phyloP scores from a whole-genome alignment of 2,329 filamentous ascomycete species.

The Nemania sp. region DNA sequence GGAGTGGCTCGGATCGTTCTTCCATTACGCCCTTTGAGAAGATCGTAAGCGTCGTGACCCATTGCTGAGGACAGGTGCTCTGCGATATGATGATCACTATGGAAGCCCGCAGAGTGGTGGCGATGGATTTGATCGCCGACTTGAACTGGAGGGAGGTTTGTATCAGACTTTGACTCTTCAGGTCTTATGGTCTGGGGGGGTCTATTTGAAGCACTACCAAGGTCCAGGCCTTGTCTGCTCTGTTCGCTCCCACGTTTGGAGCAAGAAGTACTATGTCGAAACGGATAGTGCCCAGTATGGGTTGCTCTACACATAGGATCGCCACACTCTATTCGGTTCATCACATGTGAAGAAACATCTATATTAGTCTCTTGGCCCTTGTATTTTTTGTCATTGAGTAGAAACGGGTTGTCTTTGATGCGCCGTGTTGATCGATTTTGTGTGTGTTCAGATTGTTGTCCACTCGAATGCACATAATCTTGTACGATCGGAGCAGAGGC shows the following conservation, averaged over 20 bases:
- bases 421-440: slow-evolving; percentile 9
- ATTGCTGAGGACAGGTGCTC: slow-evolving; percentile 40
- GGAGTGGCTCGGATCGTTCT: not conserved
- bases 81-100: slow-evolving; percentile 42
- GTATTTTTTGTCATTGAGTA: slow-evolving; percentile 31
- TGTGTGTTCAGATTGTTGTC: not conserved
- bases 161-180: slow-evolving; percentile 7
- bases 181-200: not conserved
- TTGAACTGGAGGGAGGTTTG: slow-evolving; percentile 6
- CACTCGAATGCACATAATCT: not conserved
- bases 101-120: slow-evolving; percentile 42
- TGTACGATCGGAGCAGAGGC: not conserved
- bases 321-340: slow-evolving; percentile 34
- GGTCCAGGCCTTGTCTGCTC: slow-evolving; percentile 13
- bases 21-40: slow-evolving; percentile 1
- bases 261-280: slow-evolving; percentile 44
- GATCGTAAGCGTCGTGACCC: slow-evolving; percentile 22
- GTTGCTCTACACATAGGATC: slow-evolving; percentile 39
- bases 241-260: slow-evolving; percentile 32
- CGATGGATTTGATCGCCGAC: slow-evolving; percentile 23
- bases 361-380: slow-evolving; percentile 7
- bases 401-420: slow-evolving; percentile 33
- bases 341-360: not conserved
- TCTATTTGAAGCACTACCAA: not conserved
- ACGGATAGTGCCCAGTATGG: slow-evolving; percentile 37